A percentile compares a stretch with the other conserved stretches of the same genome.
phyloP scores from a whole-genome alignment of 768 basidiomycete species.

The Lactarius indigo region DNA sequence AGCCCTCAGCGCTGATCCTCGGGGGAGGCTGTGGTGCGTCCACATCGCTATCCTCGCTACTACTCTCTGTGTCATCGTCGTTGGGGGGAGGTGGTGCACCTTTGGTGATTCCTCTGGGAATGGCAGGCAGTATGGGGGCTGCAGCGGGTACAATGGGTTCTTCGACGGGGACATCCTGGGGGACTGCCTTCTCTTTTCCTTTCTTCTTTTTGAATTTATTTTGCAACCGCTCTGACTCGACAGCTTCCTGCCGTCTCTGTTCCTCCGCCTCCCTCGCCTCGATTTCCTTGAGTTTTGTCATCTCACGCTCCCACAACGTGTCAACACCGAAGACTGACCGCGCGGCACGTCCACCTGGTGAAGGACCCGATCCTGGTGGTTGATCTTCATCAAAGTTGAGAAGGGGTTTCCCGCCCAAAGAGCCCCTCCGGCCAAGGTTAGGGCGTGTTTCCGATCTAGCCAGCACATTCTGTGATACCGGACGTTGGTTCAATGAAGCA shows the following conservation, averaged over 20 bases:
- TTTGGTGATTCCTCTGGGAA: conserved; percentile 35
- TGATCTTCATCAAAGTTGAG: conserved; percentile 58
- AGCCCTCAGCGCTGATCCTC: conserved; percentile 16
- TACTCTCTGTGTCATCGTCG: conserved; percentile 49
- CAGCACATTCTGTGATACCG: conserved; percentile 40
- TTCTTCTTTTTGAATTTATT: conserved; percentile 38
- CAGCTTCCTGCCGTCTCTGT: conserved; percentile 46
- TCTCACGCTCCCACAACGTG: conserved; percentile 88
- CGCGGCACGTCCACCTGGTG: conserved; percentile 34
- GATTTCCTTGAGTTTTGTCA: conserved; percentile 74
- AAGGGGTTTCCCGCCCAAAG: conserved; percentile 58
- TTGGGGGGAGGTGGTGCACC: conserved; percentile 34
- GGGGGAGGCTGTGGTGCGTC: conserved; percentile 1
- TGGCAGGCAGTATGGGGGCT: conserved; percentile 34
- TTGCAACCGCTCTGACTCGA: conserved; percentile 45
- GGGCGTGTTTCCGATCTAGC: conserved; percentile 43
- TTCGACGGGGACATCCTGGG: conserved; percentile 6
- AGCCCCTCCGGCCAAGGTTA: conserved; percentile 45
- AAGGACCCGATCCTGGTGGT: conserved; percentile 34
- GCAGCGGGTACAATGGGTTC: conserved; percentile 19
- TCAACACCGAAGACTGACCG: conserved; percentile 93
- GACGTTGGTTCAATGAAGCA: conserved; percentile 49
- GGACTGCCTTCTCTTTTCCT: conserved; percentile 40
- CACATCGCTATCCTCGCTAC: conserved; percentile 47
- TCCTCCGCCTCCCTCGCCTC: conserved; percentile 64